Percentiles rank a stretch among this genome's conserved stretches.
These are phyloP conservation scores for Erysimum cheiranthoides DNA, from an alignment of 345 rosid genomes.

Conservation along the genomic window DNA sequence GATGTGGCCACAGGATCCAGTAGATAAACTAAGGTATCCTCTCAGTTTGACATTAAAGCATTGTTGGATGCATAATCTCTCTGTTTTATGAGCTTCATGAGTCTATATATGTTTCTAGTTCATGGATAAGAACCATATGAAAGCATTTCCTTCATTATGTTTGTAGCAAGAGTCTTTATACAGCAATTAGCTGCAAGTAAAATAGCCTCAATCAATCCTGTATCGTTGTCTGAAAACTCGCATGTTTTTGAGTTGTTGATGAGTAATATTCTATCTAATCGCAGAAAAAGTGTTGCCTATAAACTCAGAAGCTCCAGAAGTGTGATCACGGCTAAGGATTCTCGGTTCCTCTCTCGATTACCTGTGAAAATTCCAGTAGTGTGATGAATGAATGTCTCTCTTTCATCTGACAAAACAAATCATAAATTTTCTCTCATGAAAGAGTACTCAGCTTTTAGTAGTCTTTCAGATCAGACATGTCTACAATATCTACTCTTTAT, in stretches of 20 bases:
- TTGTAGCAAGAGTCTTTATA: not conserved
- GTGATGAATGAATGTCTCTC: slow-evolving; percentile 25
- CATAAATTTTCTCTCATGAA: not conserved
- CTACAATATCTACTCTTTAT: slow-evolving; percentile 14
- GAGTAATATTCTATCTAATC: not conserved
- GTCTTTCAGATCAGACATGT: slow-evolving; percentile 13
- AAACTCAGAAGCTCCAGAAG: slow-evolving; percentile 18
- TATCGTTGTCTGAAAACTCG: not conserved
- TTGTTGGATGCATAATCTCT: not conserved
- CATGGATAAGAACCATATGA: not conserved
- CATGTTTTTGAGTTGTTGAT: not conserved
- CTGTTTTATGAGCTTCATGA: not conserved
- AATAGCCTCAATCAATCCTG: slow-evolving; percentile 13
- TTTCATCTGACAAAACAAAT: not conserved
- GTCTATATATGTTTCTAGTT: slow-evolving; percentile 11
- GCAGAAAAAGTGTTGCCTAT: slow-evolving; percentile 24
- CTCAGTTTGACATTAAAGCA: not conserved
- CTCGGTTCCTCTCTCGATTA: not conserved
- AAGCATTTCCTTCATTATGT: not conserved
- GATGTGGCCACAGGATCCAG: slow-evolving; percentile 62
- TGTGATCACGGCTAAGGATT: slow-evolving; percentile 29
- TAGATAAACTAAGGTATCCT: slow-evolving; percentile 66
- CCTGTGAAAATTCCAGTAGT: slow-evolving; percentile 7
- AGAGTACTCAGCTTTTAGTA: slow-evolving; percentile 14
- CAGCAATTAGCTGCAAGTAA: not conserved